Evolutionary conservation across 805 yeast species (phyloP).

Genomic region (Myxozyma monticola): DNA sequence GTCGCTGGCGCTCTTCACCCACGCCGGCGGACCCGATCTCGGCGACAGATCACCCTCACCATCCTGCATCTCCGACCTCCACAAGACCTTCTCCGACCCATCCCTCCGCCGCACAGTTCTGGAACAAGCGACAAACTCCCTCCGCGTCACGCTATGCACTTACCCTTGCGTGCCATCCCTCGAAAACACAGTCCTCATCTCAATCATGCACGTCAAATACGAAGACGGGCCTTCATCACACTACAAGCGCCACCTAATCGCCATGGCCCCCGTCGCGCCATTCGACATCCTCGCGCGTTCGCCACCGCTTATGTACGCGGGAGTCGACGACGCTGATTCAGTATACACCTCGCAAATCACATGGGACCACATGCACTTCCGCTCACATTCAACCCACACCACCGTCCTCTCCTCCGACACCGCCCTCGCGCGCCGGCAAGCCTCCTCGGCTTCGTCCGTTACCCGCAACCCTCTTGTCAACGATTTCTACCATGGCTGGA

Average conservation of each 20-base stretch:
- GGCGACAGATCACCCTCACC: constrained; percentile 7
- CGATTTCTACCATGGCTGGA: constrained; percentile 19
- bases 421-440: no score
- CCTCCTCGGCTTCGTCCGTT: no score
- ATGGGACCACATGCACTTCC: constrained; percentile 22
- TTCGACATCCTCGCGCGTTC: constrained; percentile 19
- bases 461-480: constrained; percentile 67
- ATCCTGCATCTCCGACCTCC: constrained; percentile 9
- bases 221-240: not conserved
- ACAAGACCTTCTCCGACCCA: not conserved
- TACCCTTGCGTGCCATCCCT: constrained; percentile 26
- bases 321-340: constrained; percentile 11
- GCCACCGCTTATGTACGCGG: constrained; percentile 9
- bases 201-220: constrained; percentile 22
- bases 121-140: constrained; percentile 28
- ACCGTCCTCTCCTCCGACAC: constrained; percentile 63
- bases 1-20: constrained; percentile 7
- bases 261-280: constrained; percentile 23
- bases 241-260: constrained; percentile 19
- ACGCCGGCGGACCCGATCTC: not conserved
- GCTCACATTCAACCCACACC: constrained; percentile 83
- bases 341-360: constrained; percentile 15
- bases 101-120: not conserved
- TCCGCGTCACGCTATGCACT: constrained; percentile 28
- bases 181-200: constrained; percentile 27